Percentiles rank a stretch among this genome's conserved stretches.
These are phyloP conservation scores for Clitopilus passeckerianus DNA, from an alignment of 768 basidiomycete species.

Conservation along the genomic window DNA sequence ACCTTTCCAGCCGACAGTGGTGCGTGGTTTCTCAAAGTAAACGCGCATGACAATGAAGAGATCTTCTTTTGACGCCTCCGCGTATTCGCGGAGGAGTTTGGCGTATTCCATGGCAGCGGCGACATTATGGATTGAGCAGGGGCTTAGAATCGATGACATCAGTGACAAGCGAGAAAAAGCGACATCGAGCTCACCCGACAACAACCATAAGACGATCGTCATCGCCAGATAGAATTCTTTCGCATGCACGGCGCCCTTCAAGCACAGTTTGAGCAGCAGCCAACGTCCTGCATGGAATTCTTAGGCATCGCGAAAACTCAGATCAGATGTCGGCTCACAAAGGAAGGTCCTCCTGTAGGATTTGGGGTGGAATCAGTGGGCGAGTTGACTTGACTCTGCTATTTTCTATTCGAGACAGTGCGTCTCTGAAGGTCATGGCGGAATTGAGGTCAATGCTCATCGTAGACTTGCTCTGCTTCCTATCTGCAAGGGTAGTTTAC, in stretches of 20 bases:
- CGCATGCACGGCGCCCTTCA: constrained; percentile 74
- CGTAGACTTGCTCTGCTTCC: not conserved
- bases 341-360: constrained; percentile 90
- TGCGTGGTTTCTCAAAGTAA: constrained; percentile 96
- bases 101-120: constrained; percentile 88
- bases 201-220: constrained; percentile 94
- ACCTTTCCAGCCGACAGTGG: constrained; percentile 98
- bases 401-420: constrained; percentile 79
- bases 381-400: constrained; percentile 80
- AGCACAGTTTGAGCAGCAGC: constrained; percentile 84
- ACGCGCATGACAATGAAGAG: constrained; percentile 96
- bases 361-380: constrained; percentile 91
- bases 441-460: constrained; percentile 34
- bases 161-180: not conserved
- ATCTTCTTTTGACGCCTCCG: constrained; percentile 76
- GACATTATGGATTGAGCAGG: constrained; percentile 92
- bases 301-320: constrained; percentile 2
- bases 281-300: constrained; percentile 48
- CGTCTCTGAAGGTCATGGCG: constrained; percentile 75
- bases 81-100: constrained; percentile 70
- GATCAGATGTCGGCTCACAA: constrained; percentile 41
- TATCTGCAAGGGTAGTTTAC: not conserved
- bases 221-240: constrained; percentile 75
- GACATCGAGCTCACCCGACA: constrained; percentile 57
- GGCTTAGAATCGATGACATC: constrained; percentile 36